Conservation (phyloP, 768 basidiomycete genomes). For the Terana coerulea region DNA sequence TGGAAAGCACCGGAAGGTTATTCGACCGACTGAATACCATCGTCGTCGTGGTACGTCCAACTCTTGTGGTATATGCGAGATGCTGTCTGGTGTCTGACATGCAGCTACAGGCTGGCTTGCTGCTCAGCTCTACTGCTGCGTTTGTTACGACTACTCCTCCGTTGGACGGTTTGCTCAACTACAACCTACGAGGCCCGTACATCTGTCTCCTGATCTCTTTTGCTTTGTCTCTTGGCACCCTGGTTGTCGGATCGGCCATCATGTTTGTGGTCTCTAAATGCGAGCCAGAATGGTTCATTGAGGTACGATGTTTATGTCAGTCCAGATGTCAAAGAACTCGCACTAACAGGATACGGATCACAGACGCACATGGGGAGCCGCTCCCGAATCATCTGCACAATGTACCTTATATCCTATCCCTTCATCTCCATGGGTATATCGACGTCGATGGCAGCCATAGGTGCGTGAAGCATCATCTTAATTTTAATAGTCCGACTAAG, state of each 20-base stretch:
- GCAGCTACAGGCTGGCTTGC: slow-evolving; percentile 4
- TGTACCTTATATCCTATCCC: slow-evolving; percentile 6
- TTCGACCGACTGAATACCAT: neutral
- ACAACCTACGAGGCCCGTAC: slow-evolving; percentile 4
- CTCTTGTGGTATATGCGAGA: neutral
- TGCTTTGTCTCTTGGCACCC: slow-evolving; percentile 6
- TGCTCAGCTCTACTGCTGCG: slow-evolving; percentile 5
- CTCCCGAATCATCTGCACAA: slow-evolving; percentile 4
- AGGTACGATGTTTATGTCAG: neutral
- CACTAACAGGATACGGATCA: neutral
- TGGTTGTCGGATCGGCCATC: slow-evolving; percentile 9
- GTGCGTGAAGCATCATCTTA: too few species aligned
- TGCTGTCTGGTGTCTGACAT: too few species aligned
- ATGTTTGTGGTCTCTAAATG: slow-evolving; percentile 6
- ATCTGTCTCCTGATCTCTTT: slow-evolving; percentile 6
- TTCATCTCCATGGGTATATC: slow-evolving; percentile 10
- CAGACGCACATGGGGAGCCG: slow-evolving; percentile 8
- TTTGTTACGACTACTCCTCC: slow-evolving; percentile 11
- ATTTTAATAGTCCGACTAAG: too few species aligned
- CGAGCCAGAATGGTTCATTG: neutral
- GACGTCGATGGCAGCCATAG: slow-evolving; percentile 1
- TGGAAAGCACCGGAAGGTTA: neutral
- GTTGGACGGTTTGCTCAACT: neutral
- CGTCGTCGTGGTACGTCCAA: neutral
- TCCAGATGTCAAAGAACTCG: neutral